Evolutionary conservation across 106 monocot genomes (phyloP), one percentile per base, ranked within the genome.

Genomic region (Apostasia shenzhenica): DNA sequence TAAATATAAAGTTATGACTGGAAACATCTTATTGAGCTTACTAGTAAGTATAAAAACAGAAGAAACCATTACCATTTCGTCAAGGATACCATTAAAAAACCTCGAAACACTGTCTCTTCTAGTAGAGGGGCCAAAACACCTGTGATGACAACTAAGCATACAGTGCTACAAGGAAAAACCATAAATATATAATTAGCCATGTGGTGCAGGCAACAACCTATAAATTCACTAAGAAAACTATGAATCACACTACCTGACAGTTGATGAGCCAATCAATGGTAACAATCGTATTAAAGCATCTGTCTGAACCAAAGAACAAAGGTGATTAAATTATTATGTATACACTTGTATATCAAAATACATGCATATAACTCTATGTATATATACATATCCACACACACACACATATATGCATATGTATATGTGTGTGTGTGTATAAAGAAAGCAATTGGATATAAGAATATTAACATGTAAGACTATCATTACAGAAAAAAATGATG

Each of bases 21-120:
- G 26, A 26, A 26, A 26, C 26, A 26, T 26, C 26, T 0, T 26
- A 26, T 26, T 26, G 26, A 26, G 26, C 26, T 26, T 26, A 26
- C 26, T 26, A 26, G 26, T 26, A 26, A 26, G 26, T 26, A 26
- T 26, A 26, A 26, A 26, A 26, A 26, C 26, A 26, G 26, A 26
- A 26, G 26, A 26, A 26, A 26, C 26, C 26, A 26, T 65, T 89
- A 97, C 97, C 89, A 99, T 75, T 90, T 99, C 13, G 97, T 90
- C 55, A 99, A 59, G 46, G 97, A 83, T 47, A 73, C 83, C 92
- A 99, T 83, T 54, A 99, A 73, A 82, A 99, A 99, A 1, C 97
- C 92, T 54, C 92, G 77, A 73, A 99, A 99, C 11, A 99, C 81
- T 47, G 92, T 92, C 75, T 99, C 97, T 83, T 99, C 92, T 14